Conservation (phyloP, 345 rosid species). For the Viola odorata region DNA sequence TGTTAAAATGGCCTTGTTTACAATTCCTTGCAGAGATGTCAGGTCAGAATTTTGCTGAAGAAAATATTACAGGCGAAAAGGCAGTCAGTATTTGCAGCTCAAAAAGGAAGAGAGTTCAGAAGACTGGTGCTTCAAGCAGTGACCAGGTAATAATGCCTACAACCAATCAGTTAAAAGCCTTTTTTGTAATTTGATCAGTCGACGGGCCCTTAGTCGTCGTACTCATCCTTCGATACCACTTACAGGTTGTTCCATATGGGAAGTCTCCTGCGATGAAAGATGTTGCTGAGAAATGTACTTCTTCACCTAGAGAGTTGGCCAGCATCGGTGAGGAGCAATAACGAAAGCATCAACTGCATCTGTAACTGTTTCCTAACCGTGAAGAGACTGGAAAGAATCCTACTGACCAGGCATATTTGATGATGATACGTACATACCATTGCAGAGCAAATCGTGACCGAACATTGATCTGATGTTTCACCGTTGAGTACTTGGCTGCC, state of each 20-base stretch:
- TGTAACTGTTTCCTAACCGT: neutral
- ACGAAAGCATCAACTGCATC: neutral
- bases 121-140: constrained; percentile 15
- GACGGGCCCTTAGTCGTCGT: neutral
- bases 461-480: too few relatives aligned
- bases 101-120: constrained; percentile 33
- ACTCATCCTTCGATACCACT: too few relatives aligned
- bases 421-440: too few relatives aligned
- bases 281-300: neutral
- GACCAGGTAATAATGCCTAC: constrained; percentile 33
- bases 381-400: neutral
- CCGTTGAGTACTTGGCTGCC: too few relatives aligned
- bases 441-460: too few relatives aligned
- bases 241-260: constrained; percentile 20
- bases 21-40: constrained; percentile 51
- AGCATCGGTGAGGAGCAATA: neutral
- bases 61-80: constrained; percentile 34
- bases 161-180: too few relatives aligned
- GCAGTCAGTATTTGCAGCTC: constrained; percentile 22
- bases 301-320: neutral
- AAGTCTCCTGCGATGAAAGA: constrained; percentile 11
- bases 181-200: neutral
- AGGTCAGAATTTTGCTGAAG: constrained; percentile 81
- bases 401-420: too few relatives aligned
- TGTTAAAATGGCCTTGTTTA: neutral